phyloP scores from a whole-genome alignment of 1,284 basidiomycete species.

The Ustilago bromivora region DNA sequence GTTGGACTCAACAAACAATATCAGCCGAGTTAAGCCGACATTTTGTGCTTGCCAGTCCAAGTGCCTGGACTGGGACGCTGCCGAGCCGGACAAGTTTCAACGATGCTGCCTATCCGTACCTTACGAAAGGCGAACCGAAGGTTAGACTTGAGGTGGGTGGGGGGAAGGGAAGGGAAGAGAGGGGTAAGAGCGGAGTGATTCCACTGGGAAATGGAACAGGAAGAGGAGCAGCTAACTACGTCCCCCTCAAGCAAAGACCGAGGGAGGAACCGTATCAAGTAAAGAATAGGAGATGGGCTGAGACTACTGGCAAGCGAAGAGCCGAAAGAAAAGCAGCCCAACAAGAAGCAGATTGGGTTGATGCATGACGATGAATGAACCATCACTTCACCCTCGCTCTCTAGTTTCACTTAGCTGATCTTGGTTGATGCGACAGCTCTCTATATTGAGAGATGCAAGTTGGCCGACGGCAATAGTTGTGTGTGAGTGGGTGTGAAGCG shows the following conservation, averaged over 20 bases:
- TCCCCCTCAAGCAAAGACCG: constrained; percentile 14
- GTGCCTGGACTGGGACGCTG: constrained; percentile 14
- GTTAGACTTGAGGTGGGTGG: background rate
- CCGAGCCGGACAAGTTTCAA: constrained; percentile 16
- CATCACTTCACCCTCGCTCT: background rate
- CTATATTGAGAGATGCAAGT: too few relatives aligned
- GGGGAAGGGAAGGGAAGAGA: background rate
- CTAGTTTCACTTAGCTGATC: too few relatives aligned
- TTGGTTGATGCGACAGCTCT: too few relatives aligned
- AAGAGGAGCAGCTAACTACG: constrained; percentile 30
- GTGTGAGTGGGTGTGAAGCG: too few relatives aligned
- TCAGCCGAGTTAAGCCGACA: constrained; percentile 57
- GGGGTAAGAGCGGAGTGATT: constrained; percentile 10
- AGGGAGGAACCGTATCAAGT: constrained; percentile 38
- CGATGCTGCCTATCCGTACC: constrained; percentile 22
- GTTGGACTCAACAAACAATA: constrained; percentile 57
- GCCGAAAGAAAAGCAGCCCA: constrained; percentile 19
- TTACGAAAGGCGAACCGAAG: background rate
- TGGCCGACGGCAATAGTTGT: too few relatives aligned
- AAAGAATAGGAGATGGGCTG: constrained; percentile 42
- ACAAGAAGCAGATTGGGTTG: background rate
- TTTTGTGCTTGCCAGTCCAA: constrained; percentile 53
- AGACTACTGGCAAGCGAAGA: constrained; percentile 26
- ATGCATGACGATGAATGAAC: background rate
- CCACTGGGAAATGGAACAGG: constrained; percentile 41